Conservation (phyloP, 768 basidiomycete genomes). For the Porphyrellus cyaneotinctus region DNA sequence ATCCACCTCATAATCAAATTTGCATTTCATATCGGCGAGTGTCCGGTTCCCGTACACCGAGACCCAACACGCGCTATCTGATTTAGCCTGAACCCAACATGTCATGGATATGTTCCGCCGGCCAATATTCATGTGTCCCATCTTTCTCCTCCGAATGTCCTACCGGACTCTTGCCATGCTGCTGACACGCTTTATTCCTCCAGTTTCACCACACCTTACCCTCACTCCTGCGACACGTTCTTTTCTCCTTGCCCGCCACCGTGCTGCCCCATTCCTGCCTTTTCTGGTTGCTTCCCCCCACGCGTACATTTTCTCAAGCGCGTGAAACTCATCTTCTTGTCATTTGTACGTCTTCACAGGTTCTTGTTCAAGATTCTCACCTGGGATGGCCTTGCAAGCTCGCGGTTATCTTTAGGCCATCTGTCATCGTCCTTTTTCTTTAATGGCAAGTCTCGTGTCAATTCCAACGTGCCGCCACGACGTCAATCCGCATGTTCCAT, state of each 20-base stretch:
- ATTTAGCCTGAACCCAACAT: slow-evolving; percentile 23
- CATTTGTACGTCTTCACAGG: slow-evolving; percentile 31
- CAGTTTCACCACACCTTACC: slow-evolving; percentile 48
- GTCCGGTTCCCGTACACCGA: slow-evolving; percentile 33
- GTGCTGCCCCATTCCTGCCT: slow-evolving; percentile 53
- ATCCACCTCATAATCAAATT: slow-evolving; percentile 41
- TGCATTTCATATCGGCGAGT: slow-evolving; percentile 34
- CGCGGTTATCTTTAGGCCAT: slow-evolving; percentile 27
- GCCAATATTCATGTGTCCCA: slow-evolving; percentile 30
- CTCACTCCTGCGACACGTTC: slow-evolving; percentile 66
- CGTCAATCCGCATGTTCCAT: slow-evolving; percentile 33
- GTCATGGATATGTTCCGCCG: slow-evolving; percentile 26
- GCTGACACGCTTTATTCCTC: slow-evolving; percentile 51
- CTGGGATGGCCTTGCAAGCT: slow-evolving; percentile 8
- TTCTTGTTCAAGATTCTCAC: slow-evolving; percentile 30
- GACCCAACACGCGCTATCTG: slow-evolving; percentile 22
- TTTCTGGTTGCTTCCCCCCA: slow-evolving; percentile 46
- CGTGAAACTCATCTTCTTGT: slow-evolving; percentile 28
- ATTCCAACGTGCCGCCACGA: slow-evolving; percentile 25
- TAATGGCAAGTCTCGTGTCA: slow-evolving; percentile 29
- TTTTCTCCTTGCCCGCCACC: slow-evolving; percentile 46
- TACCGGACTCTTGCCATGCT: slow-evolving; percentile 47
- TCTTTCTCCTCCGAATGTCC: slow-evolving; percentile 55
- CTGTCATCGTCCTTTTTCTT: slow-evolving; percentile 17
- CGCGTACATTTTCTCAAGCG: slow-evolving; percentile 27